Base-by-base conservation (phyloP, 257 asterid genomes). In the Rubia yunnanensis region DNA sequence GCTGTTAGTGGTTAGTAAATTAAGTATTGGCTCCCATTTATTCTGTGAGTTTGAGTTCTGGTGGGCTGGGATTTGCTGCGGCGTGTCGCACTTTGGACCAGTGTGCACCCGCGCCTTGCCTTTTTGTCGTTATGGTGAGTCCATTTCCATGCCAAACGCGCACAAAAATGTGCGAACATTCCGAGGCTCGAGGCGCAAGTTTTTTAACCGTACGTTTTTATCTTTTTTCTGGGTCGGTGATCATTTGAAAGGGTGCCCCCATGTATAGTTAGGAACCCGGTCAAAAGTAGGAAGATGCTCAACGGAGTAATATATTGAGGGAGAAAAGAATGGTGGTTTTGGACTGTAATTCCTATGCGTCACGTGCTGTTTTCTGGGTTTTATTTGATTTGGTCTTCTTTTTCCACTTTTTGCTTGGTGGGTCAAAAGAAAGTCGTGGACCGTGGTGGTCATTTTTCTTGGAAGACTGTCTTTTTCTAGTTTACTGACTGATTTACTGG, bases 1-100 rank as follows among this genome's bases (percentile, higher is more conserved):
- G 84, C 69, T 70, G 77, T 74, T 80, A 77, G 83, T 80, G 84
- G 83, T 78, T 69, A 69, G 67, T 32, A 31, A 48, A 46, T 77
- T 74, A 74, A 74, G 64, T 34, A 32, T 32, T 9, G n/a, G n/a
- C 57, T 50, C 27, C 57, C 57, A 53, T 57, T 57, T 31, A 7
- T 31, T 30, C 44, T 49, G 18, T 14, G 5, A 10, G 7, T 27
- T n/a, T n/a, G n/a, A n/a, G n/a, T n/a, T n/a, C n/a, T 46, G 41
- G 73, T n/a, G 66, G 44, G 67, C 60, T 1, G 26, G 58, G 34
- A 75, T 80, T 70, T 14, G 46, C 62, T 84, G 84, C 35, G 78
- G 76, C 24, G 69, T 44, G 70, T 28, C 60, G 52, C 65, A 63
- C 18, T 58, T 69, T 63, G 60, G 73, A 30, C 41, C 49, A n/a